These are phyloP conservation scores for Raphanus hybrid DNA, from an alignment of 441 rosid genomes.

Conservation along the genomic window DNA sequence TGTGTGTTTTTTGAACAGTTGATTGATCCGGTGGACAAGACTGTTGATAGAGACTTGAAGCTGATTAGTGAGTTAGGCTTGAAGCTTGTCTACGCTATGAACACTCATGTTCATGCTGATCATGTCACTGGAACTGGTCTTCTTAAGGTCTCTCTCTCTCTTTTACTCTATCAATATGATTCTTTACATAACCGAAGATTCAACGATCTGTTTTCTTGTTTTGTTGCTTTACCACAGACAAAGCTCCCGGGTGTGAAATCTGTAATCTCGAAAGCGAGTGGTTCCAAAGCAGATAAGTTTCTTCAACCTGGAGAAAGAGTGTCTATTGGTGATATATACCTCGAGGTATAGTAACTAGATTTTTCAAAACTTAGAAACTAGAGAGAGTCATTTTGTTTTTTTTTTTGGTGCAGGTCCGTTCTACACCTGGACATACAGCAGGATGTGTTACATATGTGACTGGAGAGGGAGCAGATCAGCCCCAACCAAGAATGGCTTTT, in stretches of 20 bases:
- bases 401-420: slow-evolving; percentile 62
- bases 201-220: not conserved
- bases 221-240: too few relatives aligned
- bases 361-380: not conserved
- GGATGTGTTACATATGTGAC: slow-evolving; percentile 96
- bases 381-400: not conserved
- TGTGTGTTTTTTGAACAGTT: not conserved
- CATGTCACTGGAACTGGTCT: slow-evolving; percentile 95
- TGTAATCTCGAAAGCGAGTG: slow-evolving; percentile 81
- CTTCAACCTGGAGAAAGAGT: slow-evolving; percentile 74
- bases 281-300: slow-evolving; percentile 78
- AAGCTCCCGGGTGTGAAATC: slow-evolving; percentile 71
- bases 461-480: slow-evolving; percentile 79
- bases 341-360: slow-evolving; percentile 54
- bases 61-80: slow-evolving; percentile 74
- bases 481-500: slow-evolving; percentile 95
- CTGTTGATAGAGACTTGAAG: slow-evolving; percentile 81
- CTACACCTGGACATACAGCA: slow-evolving; percentile 92
- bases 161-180: not conserved
- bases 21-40: slow-evolving; percentile 77
- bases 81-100: slow-evolving; percentile 83
- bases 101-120: slow-evolving; percentile 98
- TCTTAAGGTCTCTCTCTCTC: slow-evolving; percentile 61
- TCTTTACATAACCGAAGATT: not conserved
- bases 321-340: slow-evolving; percentile 65